These are phyloP conservation scores for Cercospora sp. DNA, from an alignment of 2,329 filamentous ascomycete species.

Conservation along the genomic window DNA sequence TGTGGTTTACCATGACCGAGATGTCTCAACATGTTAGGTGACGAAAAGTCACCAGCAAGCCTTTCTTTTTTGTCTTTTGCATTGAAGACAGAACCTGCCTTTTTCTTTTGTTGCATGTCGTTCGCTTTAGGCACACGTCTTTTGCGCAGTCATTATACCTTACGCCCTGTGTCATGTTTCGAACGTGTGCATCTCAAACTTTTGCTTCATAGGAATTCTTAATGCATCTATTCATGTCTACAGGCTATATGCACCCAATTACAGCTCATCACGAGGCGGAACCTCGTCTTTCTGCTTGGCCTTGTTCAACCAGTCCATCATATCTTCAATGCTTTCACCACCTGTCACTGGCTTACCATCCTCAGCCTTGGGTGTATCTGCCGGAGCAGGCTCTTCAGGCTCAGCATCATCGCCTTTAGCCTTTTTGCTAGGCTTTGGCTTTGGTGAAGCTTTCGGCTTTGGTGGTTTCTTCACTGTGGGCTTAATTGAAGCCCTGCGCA, in stretches of 20 bases:
- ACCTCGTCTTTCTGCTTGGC: conserved; percentile 15
- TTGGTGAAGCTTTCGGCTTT: conserved; percentile 24
- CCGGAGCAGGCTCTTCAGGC: conserved; percentile 17
- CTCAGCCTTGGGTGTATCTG: conserved; percentile 11
- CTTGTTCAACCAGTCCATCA: conserved; percentile 28
- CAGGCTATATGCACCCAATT: conserved; percentile 21
- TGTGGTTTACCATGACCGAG: not conserved
- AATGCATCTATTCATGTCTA: conserved; percentile 18
- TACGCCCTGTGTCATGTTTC: too few relatives aligned
- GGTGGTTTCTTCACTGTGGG: conserved; percentile 23
- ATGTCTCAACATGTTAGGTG: conserved; percentile 10
- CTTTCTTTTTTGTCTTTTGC: not conserved
- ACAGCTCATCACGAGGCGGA: conserved; percentile 26
- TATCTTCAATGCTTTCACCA: conserved; percentile 29
- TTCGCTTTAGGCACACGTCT: too few relatives aligned
- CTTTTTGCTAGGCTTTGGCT: conserved; percentile 30
- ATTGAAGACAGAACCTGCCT: too few relatives aligned
- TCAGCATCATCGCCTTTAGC: conserved; percentile 19
- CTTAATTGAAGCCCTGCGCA: conserved; percentile 52
- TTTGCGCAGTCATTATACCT: too few relatives aligned
- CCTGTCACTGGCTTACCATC: conserved; percentile 23
- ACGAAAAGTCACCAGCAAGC: conserved; percentile 10
- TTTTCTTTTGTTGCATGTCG: too few relatives aligned
- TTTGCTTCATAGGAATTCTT: not conserved
- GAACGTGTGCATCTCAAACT: not conserved